Evolutionary conservation across 306 rosid genomes (phyloP).

Genomic region (Betula pendula): DNA sequence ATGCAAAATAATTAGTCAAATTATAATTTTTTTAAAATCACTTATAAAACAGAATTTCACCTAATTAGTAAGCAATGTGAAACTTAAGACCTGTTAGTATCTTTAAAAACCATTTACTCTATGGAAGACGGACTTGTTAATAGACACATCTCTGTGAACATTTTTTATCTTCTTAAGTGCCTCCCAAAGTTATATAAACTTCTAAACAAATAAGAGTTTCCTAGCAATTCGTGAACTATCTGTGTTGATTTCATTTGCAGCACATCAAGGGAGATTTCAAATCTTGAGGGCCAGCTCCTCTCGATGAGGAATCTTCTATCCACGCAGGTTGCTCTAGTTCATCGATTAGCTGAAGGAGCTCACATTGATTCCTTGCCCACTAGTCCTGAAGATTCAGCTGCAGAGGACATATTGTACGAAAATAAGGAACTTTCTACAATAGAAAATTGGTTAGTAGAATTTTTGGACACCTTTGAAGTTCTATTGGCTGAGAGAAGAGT

Average conservation of each 20-base stretch:
- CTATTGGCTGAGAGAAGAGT: constrained; percentile 81
- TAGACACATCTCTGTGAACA: no score
- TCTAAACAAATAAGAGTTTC: no score
- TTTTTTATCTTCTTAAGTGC: no score
- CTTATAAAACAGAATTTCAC: no score
- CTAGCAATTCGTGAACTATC: not conserved
- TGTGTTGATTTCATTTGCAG: constrained; percentile 37
- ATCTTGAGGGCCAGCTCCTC: constrained; percentile 87
- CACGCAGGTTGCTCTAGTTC: constrained; percentile 74
- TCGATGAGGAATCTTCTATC: constrained; percentile 86
- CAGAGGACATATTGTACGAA: constrained; percentile 40
- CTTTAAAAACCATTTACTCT: no score
- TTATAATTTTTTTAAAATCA: no score
- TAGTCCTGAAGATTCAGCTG: constrained; percentile 46
- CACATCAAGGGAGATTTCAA: constrained; percentile 83
- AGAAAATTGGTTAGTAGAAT: constrained; percentile 68
- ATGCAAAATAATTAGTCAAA: no score
- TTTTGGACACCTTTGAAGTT: constrained; percentile 71
- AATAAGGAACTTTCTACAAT: constrained; percentile 47
- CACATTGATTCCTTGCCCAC: constrained; percentile 44
- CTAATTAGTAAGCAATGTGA: no score
- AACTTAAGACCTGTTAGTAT: no score
- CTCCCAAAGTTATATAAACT: no score
- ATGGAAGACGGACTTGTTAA: no score
- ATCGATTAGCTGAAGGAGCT: constrained; percentile 75